A percentile compares a stretch with the other conserved stretches of the same genome.
phyloP scores from a whole-genome alignment of 1,284 basidiomycete species.

The Erythrobasidium hasegawianum region DNA sequence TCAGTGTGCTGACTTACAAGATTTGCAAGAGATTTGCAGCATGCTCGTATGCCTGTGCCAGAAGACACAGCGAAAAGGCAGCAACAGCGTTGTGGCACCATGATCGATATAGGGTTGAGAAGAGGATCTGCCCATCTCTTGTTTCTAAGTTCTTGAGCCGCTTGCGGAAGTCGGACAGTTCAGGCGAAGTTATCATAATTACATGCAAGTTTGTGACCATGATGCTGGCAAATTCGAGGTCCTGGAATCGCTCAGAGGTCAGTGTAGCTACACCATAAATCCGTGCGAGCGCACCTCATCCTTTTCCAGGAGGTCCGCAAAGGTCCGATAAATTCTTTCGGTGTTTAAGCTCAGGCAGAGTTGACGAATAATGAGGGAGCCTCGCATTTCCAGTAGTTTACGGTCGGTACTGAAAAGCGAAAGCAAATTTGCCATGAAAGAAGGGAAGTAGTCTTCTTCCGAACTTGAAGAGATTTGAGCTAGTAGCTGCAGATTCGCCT shows the following conservation, averaged over 20 bases:
- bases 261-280: no score
- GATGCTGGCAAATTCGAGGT: conserved; percentile 92
- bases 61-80: conserved; percentile 88
- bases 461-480: conserved; percentile 89
- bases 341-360: conserved; percentile 91
- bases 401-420: conserved; percentile 94
- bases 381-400: conserved; percentile 80
- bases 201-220: conserved; percentile 97
- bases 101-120: conserved; percentile 86
- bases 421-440: conserved; percentile 91
- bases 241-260: conserved; percentile 61
- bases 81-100: conserved; percentile 99
- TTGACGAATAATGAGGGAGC: conserved; percentile 93
- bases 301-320: conserved; percentile 95
- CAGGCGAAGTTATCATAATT: conserved; percentile 93
- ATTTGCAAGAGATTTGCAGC: conserved; percentile 95
- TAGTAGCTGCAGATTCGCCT: conserved; percentile 88
- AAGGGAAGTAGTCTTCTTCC: conserved; percentile 90
- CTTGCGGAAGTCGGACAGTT: conserved; percentile 87
- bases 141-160: conserved; percentile 89
- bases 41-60: conserved; percentile 98
- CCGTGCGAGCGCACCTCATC: conserved; percentile 63
- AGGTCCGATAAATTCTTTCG: conserved; percentile 89
- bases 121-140: conserved; percentile 91
- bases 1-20: conserved; percentile 60